Conservation (phyloP, 495 filamentous ascomycete genomes). For the Trichoderma reesei region DNA sequence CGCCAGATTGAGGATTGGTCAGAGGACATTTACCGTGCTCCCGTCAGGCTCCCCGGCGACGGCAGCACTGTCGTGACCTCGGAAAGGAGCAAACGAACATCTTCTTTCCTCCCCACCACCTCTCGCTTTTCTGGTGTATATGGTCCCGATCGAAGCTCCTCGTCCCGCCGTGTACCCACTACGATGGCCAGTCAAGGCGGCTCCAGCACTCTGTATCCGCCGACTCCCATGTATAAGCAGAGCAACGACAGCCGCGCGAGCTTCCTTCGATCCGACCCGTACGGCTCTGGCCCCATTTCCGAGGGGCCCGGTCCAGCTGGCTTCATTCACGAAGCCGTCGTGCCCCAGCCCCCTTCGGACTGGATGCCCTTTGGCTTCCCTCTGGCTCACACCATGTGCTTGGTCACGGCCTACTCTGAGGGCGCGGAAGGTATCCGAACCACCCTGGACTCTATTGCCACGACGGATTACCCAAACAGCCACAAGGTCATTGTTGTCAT, state of each 20-base stretch:
- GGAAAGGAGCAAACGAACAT: slow-evolving; percentile 76
- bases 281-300: slow-evolving; percentile 41
- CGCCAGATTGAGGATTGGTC: slow-evolving; percentile 97
- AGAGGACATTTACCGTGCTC: slow-evolving; percentile 91
- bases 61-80: slow-evolving; percentile 45
- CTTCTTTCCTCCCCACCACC: slow-evolving; percentile 68
- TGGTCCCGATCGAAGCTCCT: slow-evolving; percentile 46
- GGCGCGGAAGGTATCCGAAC: slow-evolving; percentile 86
- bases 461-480: slow-evolving; percentile 97
- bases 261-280: slow-evolving; percentile 41
- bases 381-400: slow-evolving; percentile 81
- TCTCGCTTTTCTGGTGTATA: slow-evolving; percentile 95
- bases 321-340: slow-evolving; percentile 90
- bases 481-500: slow-evolving; percentile 95
- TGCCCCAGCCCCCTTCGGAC: slow-evolving; percentile 94
- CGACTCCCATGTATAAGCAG: slow-evolving; percentile 56
- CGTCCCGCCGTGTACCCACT: slow-evolving; percentile 51
- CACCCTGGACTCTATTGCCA: slow-evolving; percentile 91
- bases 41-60: slow-evolving; percentile 66
- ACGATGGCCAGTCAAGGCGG: slow-evolving; percentile 96
- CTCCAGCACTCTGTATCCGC: slow-evolving; percentile 61
- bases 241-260: slow-evolving; percentile 57
- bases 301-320: slow-evolving; percentile 79
- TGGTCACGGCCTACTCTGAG: slow-evolving; percentile 97
- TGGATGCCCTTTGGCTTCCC: slow-evolving; percentile 96